Evolutionary conservation across 345 rosid species (phyloP), one percentile per base, ranked within the genome.

Genomic region (Camelina sativa): DNA sequence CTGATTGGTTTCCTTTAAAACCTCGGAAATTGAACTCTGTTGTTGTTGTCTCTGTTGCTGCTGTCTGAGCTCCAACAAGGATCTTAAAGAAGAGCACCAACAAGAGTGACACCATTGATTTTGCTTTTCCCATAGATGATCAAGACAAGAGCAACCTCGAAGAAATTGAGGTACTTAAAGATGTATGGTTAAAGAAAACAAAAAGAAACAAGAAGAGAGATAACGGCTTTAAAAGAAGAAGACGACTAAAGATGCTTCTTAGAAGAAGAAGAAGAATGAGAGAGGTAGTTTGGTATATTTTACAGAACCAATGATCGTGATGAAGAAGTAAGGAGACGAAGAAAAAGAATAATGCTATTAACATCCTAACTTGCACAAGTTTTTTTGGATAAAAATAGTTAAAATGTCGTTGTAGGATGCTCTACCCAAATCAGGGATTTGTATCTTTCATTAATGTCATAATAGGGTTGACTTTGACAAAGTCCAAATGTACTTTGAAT

Each of bases 21-120:
- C 81, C 81, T 30, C 17, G 32, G 65, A 72, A 78, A 53, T 22
- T 61, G 41, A 78, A 78, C n/a, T 68, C 37, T 35, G 81, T 78
- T 20, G 47, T 22, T 22, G 23, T 9, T 11, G 46, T 19, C 17
- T 68, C 40, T 17, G 69, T 19, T 25, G 40, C 52, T 51, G 70
- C 62, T 48, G 2, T 68, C 62, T 62, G 75, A 69, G 71, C 43
- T 62, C 9, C 7, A 35, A 46, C 71, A 62, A 6, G 58, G 50
- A 77, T 22, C 22, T 25, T 15, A 17, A 59, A 7, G 66, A 67
- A 43, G 17, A 66, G 20, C 20, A 60, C 17, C 60, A 67, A 17
- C n/a, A 72, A 4, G 37, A 78, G 35, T 38, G 70, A 59, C 61
- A 38, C 23, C 43, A 72, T 38, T 15, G 52, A 72, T 62, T n/a